Base-by-base conservation (phyloP, 1,284 basidiomycete species). In the Puccinia novopanici region DNA sequence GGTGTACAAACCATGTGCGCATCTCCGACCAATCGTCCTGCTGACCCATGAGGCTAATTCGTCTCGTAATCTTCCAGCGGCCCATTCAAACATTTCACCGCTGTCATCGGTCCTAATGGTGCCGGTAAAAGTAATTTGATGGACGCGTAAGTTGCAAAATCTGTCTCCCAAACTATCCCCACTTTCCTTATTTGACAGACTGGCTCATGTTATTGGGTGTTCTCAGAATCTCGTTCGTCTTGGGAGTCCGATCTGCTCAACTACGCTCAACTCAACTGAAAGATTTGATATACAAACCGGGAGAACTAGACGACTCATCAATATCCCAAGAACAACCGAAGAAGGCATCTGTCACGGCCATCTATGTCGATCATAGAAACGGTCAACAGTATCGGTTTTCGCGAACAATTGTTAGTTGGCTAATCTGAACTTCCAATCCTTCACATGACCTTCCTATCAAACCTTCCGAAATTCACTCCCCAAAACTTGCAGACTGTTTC, bases 41-140 rank as follows among this genome's bases (percentile, higher is more conserved):
- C 37, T 52, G 17, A n/a, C 22, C 50, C 27, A 72, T 50, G 27
- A 73, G 42, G 24, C 67, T 57, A 50, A 77, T 68, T 22, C 13
- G 3, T 75, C 74, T 34, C 42, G 17, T 52, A 54, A 52, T 68
- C 52, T 67, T 55, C 24, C 42, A 80, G 77, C 13, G 94, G 94
- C 0, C 95, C 95, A 4, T 96, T 97, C 88, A 90, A 89, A 85
- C 91, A 92, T 84, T 99, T 99, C 87, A 96, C 94, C 0, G 95
- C 94, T 22, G 90, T 98, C 83, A 98, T 98, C 84, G 97, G 97
- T 34, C 96, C 97, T 63, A 99, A 99, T 91, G 97, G 97, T 81
- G 95, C 95, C 3, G 97, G 97, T 82, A 99, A 99, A 86, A 96
- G 94, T 50, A 99, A 99, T 86, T 90, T 99, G 82, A 99, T 99